A percentile compares a stretch with the other conserved stretches of the same genome.
Evolutionary conservation across 768 basidiomycete genomes (phyloP).

Genomic region (Jaapia argillacea): DNA sequence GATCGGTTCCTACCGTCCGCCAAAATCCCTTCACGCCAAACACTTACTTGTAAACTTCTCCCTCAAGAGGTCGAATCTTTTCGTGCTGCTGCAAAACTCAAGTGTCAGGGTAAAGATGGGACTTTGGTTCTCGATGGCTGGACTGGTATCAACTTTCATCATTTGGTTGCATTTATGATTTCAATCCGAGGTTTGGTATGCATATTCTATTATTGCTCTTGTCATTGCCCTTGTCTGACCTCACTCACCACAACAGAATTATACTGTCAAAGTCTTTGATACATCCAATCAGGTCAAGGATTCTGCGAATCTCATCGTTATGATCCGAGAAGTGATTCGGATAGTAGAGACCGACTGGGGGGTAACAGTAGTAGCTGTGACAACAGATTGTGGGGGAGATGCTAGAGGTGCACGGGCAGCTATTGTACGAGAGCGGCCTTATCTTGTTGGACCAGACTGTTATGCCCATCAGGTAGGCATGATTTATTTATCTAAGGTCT

Average conservation of each 20-base stretch:
- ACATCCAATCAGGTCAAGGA: slow-evolving; percentile 7
- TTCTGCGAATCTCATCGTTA: slow-evolving; percentile 6
- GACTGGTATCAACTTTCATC: slow-evolving; percentile 6
- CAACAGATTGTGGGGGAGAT: slow-evolving; percentile 4
- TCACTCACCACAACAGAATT: not conserved
- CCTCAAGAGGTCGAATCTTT: not conserved
- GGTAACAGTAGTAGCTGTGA: slow-evolving; percentile 1
- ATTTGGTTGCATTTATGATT: slow-evolving; percentile 11
- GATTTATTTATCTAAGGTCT: slow-evolving; percentile 5
- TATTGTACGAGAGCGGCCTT: not conserved
- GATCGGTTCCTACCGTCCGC: slow-evolving; percentile 13
- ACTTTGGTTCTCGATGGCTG: slow-evolving; percentile 11
- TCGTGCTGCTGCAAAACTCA: not conserved
- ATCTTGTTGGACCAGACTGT: slow-evolving; percentile 4
- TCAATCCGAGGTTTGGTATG: slow-evolving; percentile 8
- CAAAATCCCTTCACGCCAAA: not conserved
- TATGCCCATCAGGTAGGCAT: slow-evolving; percentile 8
- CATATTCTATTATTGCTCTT: not conserved
- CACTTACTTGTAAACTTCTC: not conserved
- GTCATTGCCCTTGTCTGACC: not conserved
- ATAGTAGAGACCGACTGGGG: not conserved
- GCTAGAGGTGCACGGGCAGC: not conserved
- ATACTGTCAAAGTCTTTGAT: slow-evolving; percentile 6
- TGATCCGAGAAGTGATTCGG: slow-evolving; percentile 6
- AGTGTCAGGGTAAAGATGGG: slow-evolving; percentile 1